Evolutionary conservation across 352 stramenopile species (phyloP).

Genomic region (Phytopythium aichiense): DNA sequence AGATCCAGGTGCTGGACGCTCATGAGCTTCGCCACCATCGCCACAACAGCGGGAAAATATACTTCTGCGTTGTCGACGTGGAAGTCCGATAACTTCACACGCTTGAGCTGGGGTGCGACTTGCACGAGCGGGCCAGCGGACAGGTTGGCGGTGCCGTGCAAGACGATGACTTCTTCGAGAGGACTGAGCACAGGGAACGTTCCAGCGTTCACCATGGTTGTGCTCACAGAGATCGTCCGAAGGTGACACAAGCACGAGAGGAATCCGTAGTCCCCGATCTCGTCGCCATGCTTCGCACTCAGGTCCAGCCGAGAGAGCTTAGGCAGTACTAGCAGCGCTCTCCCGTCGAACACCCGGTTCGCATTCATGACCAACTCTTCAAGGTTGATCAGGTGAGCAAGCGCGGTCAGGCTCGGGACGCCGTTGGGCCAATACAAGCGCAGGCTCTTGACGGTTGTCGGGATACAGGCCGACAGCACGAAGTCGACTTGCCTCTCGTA

Average conservation of each 20-base stretch:
- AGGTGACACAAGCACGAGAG: neutral
- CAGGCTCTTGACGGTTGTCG: neutral
- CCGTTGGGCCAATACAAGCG: neutral
- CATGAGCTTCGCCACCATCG: neutral
- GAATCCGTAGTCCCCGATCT: neutral
- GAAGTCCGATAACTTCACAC: no score
- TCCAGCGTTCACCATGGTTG: neutral
- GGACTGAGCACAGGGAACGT: neutral
- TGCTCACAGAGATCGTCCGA: neutral
- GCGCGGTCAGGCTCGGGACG: neutral
- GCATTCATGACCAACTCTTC: neutral
- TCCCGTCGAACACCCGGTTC: neutral
- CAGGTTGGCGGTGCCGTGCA: neutral
- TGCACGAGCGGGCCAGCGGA: neutral
- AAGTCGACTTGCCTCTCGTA: neutral
- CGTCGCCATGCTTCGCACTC: neutral
- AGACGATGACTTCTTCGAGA: neutral
- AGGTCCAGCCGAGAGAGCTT: neutral
- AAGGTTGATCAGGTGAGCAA: neutral
- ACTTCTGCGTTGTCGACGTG: no score
- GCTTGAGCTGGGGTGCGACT: neutral
- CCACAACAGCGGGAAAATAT: no score
- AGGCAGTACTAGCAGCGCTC: neutral
- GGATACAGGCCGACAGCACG: neutral
- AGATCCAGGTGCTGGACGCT: neutral